A percentile compares a stretch with the other conserved stretches of the same genome.
phyloP scores from a whole-genome alignment of 306 rosid genomes.

The Dalbergia oliveri region DNA sequence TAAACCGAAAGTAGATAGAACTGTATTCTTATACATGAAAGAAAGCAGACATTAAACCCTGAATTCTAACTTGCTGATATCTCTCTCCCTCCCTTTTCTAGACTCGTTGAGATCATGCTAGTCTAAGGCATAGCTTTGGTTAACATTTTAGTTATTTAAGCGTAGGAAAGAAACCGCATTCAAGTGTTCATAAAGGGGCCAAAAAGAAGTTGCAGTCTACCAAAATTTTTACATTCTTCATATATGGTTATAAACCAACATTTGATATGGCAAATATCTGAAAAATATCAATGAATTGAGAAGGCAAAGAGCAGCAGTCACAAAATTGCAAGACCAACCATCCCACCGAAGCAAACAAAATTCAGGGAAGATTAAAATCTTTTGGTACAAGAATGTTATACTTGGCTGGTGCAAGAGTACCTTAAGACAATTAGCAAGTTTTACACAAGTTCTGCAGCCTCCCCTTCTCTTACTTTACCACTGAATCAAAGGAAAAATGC shows the following conservation, averaged over 20 bases:
- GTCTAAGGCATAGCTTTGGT: not conserved
- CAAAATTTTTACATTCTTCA: not conserved
- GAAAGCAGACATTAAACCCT: not conserved
- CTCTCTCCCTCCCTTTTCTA: not conserved
- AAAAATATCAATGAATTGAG: not conserved
- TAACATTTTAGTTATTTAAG: conserved; percentile 3
- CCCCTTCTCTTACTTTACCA: too few species aligned
- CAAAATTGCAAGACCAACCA: not conserved
- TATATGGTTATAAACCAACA: conserved; percentile 7
- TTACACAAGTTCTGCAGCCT: too few species aligned
- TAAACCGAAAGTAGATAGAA: conserved; percentile 29
- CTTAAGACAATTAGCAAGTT: not conserved
- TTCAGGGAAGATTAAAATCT: not conserved
- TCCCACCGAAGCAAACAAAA: not conserved
- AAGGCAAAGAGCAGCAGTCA: not conserved
- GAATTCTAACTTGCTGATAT: not conserved
- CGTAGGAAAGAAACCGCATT: not conserved
- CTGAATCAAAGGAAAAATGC: too few species aligned
- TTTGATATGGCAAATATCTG: not conserved
- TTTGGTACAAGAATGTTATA: conserved; percentile 52
- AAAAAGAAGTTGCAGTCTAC: not conserved
- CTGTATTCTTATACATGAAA: conserved; percentile 10
- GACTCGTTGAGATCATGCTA: not conserved
- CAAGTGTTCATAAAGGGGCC: not conserved
- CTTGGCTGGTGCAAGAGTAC: conserved; percentile 55